phyloP scores from a whole-genome alignment of 257 asterid genomes.

The Nicotiana undulata region DNA sequence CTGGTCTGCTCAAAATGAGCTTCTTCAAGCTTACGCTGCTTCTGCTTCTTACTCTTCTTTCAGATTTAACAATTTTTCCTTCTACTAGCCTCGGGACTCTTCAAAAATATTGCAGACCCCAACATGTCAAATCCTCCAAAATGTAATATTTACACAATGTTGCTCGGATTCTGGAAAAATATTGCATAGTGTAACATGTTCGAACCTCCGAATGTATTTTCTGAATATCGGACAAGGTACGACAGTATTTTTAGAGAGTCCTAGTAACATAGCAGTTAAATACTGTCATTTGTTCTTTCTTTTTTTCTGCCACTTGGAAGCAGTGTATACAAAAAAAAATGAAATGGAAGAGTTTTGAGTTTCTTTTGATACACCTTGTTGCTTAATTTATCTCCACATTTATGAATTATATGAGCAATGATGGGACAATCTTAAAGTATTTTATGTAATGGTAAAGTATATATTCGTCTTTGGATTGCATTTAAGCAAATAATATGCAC shows the following conservation, averaged over 20 bases:
- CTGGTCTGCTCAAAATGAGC: slow-evolving; percentile 44
- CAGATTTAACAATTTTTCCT: slow-evolving; percentile 26
- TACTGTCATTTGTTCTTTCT: neutral
- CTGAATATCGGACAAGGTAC: no score
- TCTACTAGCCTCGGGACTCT: neutral
- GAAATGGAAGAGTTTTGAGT: neutral
- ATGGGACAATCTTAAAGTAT: neutral
- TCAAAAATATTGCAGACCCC: no score
- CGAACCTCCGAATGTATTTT: no score
- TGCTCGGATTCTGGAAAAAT: no score
- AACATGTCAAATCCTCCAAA: no score
- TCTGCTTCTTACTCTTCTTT: slow-evolving; percentile 11
- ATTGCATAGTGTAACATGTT: no score
- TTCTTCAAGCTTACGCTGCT: slow-evolving; percentile 43
- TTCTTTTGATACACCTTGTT: neutral
- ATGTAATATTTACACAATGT: no score
- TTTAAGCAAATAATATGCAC: no score
- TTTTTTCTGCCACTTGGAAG: neutral
- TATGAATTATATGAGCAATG: neutral
- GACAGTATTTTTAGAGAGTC: no score
- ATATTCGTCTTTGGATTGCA: no score
- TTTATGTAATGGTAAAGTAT: neutral
- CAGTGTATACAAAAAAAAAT: neutral
- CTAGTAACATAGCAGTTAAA: neutral
- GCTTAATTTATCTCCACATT: neutral